Conservation (phyloP, 495 filamentous ascomycete species). For the Aspergillus cavernicola region DNA sequence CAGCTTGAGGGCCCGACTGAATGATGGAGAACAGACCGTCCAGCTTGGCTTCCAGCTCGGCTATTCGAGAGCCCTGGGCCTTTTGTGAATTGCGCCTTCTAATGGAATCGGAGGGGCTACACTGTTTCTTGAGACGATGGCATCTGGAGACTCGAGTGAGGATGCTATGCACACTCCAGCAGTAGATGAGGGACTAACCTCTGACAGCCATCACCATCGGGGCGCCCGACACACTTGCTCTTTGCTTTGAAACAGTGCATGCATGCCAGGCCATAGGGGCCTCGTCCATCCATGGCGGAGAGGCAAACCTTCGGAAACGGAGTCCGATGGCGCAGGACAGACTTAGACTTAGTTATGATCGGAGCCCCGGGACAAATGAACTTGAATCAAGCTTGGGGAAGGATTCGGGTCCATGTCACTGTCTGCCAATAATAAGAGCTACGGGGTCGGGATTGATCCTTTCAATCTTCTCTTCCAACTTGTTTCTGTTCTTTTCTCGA, state of each 20-base stretch:
- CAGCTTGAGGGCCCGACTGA: conserved; percentile 2
- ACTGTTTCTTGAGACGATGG: conserved; percentile 33
- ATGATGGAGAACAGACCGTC: conserved; percentile 30
- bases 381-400: too few relatives aligned
- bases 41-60: conserved; percentile 33
- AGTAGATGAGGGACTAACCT: conserved; percentile 2
- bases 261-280: conserved; percentile 32
- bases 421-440: too few relatives aligned
- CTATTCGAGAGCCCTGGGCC: conserved; percentile 16
- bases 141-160: conserved; percentile 26
- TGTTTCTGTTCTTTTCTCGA: too few relatives aligned
- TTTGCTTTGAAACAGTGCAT: conserved; percentile 49
- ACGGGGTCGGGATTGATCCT: too few relatives aligned
- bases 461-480: too few relatives aligned
- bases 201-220: conserved; percentile 35
- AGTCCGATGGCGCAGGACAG: too few relatives aligned
- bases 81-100: conserved; percentile 21
- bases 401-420: too few relatives aligned
- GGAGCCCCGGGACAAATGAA: too few relatives aligned
- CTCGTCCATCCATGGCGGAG: neutral
- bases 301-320: neutral
- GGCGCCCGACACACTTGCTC: conserved; percentile 44
- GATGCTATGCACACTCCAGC: neutral
- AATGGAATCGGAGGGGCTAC: conserved; percentile 20
- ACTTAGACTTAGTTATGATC: too few relatives aligned